phyloP scores from a whole-genome alignment of 306 rosid genomes.

The Senna siamea region DNA sequence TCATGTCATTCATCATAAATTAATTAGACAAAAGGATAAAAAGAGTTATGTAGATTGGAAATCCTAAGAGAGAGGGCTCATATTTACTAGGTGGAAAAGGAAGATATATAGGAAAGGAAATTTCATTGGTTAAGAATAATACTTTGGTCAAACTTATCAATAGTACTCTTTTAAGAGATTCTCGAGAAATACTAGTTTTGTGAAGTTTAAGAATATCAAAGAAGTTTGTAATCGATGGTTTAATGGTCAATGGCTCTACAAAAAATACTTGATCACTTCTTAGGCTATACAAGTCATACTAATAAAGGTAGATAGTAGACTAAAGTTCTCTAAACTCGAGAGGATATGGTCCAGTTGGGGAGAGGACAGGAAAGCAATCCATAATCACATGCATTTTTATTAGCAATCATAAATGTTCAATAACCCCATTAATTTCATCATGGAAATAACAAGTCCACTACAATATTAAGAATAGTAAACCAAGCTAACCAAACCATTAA shows the following conservation, averaged over 20 bases:
- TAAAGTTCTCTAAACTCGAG: neutral
- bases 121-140: neutral
- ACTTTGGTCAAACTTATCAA: neutral
- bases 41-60: neutral
- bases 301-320: neutral
- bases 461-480: too few relatives aligned
- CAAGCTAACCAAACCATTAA: too few relatives aligned
- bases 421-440: too few relatives aligned
- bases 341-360: neutral
- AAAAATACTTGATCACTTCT: neutral
- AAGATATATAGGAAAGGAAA: slow-evolving; percentile 4
- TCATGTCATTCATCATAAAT: too few relatives aligned
- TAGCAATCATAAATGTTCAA: too few relatives aligned
- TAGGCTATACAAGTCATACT: slow-evolving; percentile 8
- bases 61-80: neutral
- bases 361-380: neutral
- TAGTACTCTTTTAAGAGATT: neutral
- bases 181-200: neutral
- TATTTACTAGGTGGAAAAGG: neutral
- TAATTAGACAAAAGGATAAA: too few relatives aligned
- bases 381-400: too few relatives aligned
- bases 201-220: neutral
- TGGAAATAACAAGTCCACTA: too few relatives aligned
- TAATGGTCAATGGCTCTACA: neutral
- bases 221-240: neutral